Evolutionary conservation across 1,139 yeast genomes (phyloP), one percentile per base, ranked within the genome.

Genomic region (Magnusiomyces tetraspermus): DNA sequence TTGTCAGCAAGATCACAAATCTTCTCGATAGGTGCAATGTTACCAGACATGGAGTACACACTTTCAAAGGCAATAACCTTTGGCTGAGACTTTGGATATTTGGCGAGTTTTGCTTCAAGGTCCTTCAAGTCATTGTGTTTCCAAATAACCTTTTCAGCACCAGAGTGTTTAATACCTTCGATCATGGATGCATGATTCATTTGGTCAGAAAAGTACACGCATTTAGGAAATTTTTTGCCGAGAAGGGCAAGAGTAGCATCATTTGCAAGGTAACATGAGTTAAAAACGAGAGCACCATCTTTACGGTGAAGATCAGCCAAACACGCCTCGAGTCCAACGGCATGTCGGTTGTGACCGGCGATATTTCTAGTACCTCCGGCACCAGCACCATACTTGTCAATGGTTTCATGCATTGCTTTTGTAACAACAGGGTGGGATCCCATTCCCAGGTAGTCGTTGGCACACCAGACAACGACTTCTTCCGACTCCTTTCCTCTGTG

Each of bases 361-460:
- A 92, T 92, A 72, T 92, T 92, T 67, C 99, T 80, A 52, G 99
- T 92, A 61, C 99, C 99, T 64, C 99, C 99, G 17, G 98, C 96
- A 63, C 99, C 99, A 15, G 96, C 85, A 61, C 99, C 99, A 68
- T 92, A 92, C 73, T 80, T 83, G 64, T 85, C 87, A 69, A 92
- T 77, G 24, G 95, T 83, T 50, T 75, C 67, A 63, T 84, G 85
- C 95, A 92, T 92, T 55, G 82, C 83, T 24, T 77, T 72, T 57
- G 87, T 72, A 47, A 92, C 92, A 55, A 74, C 73, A 57, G 77
- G 77, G 68, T 92, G 85, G 65, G 79, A 81, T 51, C 97, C 94
- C 94, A 94, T 86, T 21, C 97, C 97, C 58, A 92, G 76, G 70
- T 92, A 92, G 70, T 92, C 99, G 69, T 92, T 92, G 46, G 97